A percentile compares a stretch with the other conserved stretches of the same genome.
phyloP scores from a whole-genome alignment of 441 rosid genomes.

The Monsonia emarginata region DNA sequence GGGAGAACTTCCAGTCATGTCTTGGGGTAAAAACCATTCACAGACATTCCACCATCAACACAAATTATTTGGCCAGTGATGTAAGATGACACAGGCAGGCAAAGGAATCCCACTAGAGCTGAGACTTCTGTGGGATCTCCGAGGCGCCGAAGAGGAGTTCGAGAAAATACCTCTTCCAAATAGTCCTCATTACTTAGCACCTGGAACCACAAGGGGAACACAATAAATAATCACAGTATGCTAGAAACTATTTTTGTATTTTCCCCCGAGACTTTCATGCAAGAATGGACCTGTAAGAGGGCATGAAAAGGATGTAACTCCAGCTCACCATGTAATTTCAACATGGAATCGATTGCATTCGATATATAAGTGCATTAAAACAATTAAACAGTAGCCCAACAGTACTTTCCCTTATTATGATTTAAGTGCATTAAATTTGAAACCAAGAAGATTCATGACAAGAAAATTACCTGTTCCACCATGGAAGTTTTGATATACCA shows the following conservation, averaged over 20 bases:
- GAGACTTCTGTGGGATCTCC: slow-evolving; percentile 45
- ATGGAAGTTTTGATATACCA: slow-evolving; percentile 61
- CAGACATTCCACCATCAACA: slow-evolving; percentile 49
- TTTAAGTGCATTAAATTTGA: background rate
- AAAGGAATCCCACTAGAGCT: slow-evolving; percentile 39
- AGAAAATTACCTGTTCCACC: slow-evolving; percentile 46
- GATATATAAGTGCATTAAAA: background rate
- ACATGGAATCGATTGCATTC: background rate
- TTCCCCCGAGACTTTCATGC: background rate
- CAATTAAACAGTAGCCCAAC: background rate
- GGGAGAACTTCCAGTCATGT: slow-evolving; percentile 22
- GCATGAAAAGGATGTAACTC: background rate
- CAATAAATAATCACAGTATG: background rate
- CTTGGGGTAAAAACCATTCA: slow-evolving; percentile 33
- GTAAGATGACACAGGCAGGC: slow-evolving; percentile 46
- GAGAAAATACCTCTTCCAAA: slow-evolving; percentile 37
- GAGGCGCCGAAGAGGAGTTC: slow-evolving; percentile 43
- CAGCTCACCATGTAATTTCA: background rate
- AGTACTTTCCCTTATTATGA: background rate
- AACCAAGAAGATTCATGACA: background rate
- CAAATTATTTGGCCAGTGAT: slow-evolving; percentile 46
- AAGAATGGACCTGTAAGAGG: background rate
- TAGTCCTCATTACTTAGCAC: slow-evolving; percentile 35
- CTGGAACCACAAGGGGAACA: slow-evolving; percentile 16
- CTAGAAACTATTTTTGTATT: background rate